Evolutionary conservation across 1,284 basidiomycete species (phyloP), one percentile per base, ranked within the genome.

Genomic region (Tetrapyrgos nigripes): DNA sequence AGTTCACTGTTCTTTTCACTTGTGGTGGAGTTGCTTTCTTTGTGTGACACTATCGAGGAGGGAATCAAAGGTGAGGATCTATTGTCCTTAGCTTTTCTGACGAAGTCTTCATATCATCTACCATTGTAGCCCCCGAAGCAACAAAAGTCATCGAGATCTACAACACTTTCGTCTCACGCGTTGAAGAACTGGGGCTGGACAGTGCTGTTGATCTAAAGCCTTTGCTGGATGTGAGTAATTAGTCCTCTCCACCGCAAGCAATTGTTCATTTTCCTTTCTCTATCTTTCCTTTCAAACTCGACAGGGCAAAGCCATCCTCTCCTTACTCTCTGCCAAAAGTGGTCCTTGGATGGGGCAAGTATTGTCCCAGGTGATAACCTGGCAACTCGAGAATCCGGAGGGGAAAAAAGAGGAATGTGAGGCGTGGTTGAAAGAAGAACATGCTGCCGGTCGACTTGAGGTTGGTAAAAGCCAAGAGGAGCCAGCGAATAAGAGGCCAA

Each of bases 301-400:
- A 24, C 64, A 97, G 94, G 95, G 96, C 2, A 85, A 81, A 46
- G 84, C 90, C 53, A 78, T 95, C 45, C 76, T 84, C 5, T 63
- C 75, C 24, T 70, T 86, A 4, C 78, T 96, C 8, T 79, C 77
- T 2, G 78, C 77, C 9, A 83, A 79, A 61, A 82, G 88, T 1
- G 93, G 93, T 1, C 83, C 84, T 2, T 89, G 93, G 86, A 85
- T 88, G 5, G 82, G 85, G 27, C 73, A 80, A 24, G 81, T 90
- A 19, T 78, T 92, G n/a, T 74, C 80, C 19, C 82, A 80, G 37
- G 81, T 97, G 43, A 71, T 93, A 23, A 84, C 87, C 61, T 97
- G 93, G 93, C 94, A 96, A 70, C 81, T 97, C 11, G 87, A 85
- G 35, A 77, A 94, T 70, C 92, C 94, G 0, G 67, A 78, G 1